A percentile compares a stretch with the other conserved stretches of the same genome.
phyloP scores from a whole-genome alignment of 495 filamentous ascomycete species.

The Neurospora pannonica region DNA sequence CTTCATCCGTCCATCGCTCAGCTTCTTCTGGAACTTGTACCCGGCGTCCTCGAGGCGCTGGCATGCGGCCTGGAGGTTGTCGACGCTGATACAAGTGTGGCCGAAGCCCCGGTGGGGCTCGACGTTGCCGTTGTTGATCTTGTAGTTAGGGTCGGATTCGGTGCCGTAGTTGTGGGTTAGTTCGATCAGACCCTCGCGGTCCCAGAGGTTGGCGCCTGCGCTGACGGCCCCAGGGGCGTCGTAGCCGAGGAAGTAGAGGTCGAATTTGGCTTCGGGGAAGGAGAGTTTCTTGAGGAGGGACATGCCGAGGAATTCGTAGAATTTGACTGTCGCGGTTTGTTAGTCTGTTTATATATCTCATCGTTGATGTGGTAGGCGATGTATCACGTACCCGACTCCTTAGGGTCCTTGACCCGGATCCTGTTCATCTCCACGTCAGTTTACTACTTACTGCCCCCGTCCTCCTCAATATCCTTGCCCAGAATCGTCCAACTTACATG shows the following conservation, averaged over 20 bases:
- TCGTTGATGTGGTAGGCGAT: not conserved
- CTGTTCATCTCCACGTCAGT: slow-evolving; percentile 39
- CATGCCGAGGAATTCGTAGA: slow-evolving; percentile 91
- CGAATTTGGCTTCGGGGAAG: slow-evolving; percentile 71
- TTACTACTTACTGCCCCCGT: not conserved
- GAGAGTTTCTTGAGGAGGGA: slow-evolving; percentile 68
- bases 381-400: slow-evolving; percentile 51
- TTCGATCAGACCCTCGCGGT: slow-evolving; percentile 84
- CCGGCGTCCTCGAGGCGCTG: slow-evolving; percentile 79
- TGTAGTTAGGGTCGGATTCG: slow-evolving; percentile 75
- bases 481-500: slow-evolving; percentile 46
- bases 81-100: slow-evolving; percentile 78
- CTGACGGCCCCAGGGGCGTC: slow-evolving; percentile 54
- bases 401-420: slow-evolving; percentile 91
- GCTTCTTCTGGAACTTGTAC: slow-evolving; percentile 88
- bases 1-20: slow-evolving; percentile 79
- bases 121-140: slow-evolving; percentile 77
- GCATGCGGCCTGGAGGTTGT: slow-evolving; percentile 86
- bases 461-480: slow-evolving; percentile 1
- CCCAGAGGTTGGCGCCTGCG: slow-evolving; percentile 55
- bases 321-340: slow-evolving; percentile 53
- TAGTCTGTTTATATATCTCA: not conserved
- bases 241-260: slow-evolving; percentile 78
- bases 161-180: slow-evolving; percentile 97
- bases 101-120: slow-evolving; percentile 85